phyloP scores from a whole-genome alignment of 78 protist genomes.

The Dictyostelium purpureum region DNA sequence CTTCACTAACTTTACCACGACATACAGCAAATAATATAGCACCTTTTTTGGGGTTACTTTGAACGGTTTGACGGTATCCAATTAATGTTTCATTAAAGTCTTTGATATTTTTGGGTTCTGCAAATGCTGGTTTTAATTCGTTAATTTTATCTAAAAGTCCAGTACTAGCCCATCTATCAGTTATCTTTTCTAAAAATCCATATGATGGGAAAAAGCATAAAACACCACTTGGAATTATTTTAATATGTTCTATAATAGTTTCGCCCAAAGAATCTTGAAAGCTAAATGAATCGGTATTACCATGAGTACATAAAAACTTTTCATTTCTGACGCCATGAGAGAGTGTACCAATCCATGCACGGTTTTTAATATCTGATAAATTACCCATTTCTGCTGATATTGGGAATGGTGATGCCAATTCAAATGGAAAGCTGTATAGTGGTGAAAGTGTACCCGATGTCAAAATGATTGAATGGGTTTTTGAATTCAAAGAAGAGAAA shows the following conservation, averaged over 20 bases:
- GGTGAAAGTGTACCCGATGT: slow-evolving; percentile 99
- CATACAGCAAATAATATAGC: slow-evolving; percentile 94
- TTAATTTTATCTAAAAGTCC: not conserved
- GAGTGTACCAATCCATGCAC: slow-evolving; percentile 80
- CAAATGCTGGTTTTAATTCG: not conserved
- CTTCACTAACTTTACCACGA: slow-evolving; percentile 98
- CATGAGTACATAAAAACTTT: slow-evolving; percentile 74
- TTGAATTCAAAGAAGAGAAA: not conserved
- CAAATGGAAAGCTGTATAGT: slow-evolving; percentile 84
- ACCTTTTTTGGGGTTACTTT: slow-evolving; percentile 31
- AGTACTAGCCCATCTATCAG: slow-evolving; percentile 69
- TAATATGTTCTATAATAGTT: slow-evolving; percentile 80
- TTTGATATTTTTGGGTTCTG: slow-evolving; percentile 83
- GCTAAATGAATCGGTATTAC: slow-evolving; percentile 5
- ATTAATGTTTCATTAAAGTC: slow-evolving; percentile 32
- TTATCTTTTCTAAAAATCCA: slow-evolving; percentile 39
- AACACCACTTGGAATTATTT: slow-evolving; percentile 94
- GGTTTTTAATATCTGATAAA: slow-evolving; percentile 65
- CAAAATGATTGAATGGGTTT: slow-evolving; percentile 78
- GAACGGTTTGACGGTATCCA: slow-evolving; percentile 38
- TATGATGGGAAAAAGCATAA: slow-evolving; percentile 98
- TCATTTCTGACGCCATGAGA: slow-evolving; percentile 1
- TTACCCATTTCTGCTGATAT: slow-evolving; percentile 64
- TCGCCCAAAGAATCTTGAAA: slow-evolving; percentile 90
- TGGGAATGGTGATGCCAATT: slow-evolving; percentile 54